phyloP scores from a whole-genome alignment of 148 eudicot genomes.

The Amaranthus palmeri region DNA sequence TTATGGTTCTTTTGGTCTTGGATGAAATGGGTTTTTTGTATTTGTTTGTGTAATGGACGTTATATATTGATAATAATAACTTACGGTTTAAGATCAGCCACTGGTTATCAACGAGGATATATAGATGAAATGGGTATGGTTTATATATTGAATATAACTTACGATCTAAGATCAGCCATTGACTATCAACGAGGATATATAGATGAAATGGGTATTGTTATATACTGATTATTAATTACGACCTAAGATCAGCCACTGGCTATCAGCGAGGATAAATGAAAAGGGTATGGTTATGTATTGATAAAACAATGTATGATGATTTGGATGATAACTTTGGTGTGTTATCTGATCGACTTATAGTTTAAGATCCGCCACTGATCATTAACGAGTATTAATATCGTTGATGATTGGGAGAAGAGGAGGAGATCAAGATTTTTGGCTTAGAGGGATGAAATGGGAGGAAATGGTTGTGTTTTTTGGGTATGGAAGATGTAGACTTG shows the following conservation, averaged over 20 bases:
- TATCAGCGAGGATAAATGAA: no score
- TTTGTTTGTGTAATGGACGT: not conserved
- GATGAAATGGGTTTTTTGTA: not conserved
- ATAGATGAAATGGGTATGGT: not conserved
- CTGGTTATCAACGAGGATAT: not conserved
- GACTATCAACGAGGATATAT: no score
- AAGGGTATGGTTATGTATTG: not conserved
- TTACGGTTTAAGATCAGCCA: not conserved
- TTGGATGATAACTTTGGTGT: no score
- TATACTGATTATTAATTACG: no score
- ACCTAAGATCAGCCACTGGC: no score
- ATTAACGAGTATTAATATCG: not conserved
- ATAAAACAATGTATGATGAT: no score
- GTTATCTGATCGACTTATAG: no score
- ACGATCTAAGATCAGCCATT: no score
- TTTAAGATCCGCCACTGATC: no score
- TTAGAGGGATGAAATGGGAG: not conserved
- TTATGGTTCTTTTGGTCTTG: not conserved
- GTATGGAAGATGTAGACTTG: not conserved
- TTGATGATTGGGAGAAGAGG: constrained; percentile 1
- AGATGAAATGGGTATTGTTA: not conserved
- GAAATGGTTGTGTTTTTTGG: constrained; percentile 1
- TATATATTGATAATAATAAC: not conserved
- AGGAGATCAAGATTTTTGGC: constrained; percentile 1
- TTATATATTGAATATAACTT: no score